Conservation (phyloP, 129 eudicot species). For the Rutidosis leptorrhynchoides region DNA sequence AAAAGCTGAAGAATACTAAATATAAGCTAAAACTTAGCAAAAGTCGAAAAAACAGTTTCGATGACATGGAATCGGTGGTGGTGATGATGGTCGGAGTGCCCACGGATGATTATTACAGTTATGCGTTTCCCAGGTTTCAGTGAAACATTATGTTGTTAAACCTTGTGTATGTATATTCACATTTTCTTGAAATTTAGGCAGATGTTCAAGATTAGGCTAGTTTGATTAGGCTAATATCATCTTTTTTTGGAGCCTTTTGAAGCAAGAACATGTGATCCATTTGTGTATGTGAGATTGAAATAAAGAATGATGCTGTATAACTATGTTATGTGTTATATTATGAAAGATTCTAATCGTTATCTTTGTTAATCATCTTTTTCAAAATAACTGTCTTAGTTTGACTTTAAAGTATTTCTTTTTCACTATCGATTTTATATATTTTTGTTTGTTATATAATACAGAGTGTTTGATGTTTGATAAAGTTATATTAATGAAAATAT, state of each 20-base stretch:
- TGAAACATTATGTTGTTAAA: conserved; percentile 4
- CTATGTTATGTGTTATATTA: no score
- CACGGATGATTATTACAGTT: conserved; percentile 22
- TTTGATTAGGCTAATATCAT: not conserved
- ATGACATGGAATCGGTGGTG: conserved; percentile 27
- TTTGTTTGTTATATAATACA: no score
- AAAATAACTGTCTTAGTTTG: no score
- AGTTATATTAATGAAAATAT: no score
- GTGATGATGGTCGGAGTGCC: conserved; percentile 35
- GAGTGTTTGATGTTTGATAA: no score
- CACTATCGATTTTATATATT: no score
- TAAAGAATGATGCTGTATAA: not conserved
- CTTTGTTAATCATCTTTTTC: no score
- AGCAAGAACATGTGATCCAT: not conserved
- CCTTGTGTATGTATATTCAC: conserved; percentile 2
- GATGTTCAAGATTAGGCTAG: conserved; percentile 6
- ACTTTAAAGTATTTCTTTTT: no score
- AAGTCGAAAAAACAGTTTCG: conserved; percentile 27
- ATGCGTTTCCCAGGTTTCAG: conserved; percentile 30
- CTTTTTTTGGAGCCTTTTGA: not conserved
- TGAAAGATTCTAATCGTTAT: no score
- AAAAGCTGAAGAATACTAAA: conserved; percentile 61
- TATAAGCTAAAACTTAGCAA: conserved; percentile 35
- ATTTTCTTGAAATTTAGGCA: conserved; percentile 14
- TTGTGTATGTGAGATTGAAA: not conserved